A percentile compares a stretch with the other conserved stretches of the same genome.
Evolutionary conservation across 805 yeast genomes (phyloP).

Genomic region (Schizosaccharomyces japonicus): DNA sequence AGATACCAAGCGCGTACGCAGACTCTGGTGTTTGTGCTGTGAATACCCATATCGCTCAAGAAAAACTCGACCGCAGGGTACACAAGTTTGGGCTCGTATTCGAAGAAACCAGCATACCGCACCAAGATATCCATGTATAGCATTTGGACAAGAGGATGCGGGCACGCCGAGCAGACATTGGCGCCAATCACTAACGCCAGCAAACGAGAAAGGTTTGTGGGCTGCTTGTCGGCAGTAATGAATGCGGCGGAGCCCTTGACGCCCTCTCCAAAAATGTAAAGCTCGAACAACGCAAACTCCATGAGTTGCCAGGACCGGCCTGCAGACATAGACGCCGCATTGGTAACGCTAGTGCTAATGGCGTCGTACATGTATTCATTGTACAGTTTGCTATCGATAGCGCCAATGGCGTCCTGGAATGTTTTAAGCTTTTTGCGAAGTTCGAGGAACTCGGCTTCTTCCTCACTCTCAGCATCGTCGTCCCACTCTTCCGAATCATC

Average conservation of each 20-base stretch:
- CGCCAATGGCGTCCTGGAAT: conserved; percentile 63
- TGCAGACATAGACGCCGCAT: conserved; percentile 9
- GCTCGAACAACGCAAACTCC: conserved; percentile 69
- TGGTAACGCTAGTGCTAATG: neutral
- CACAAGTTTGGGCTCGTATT: conserved; percentile 23
- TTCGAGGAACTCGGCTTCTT: conserved; percentile 56
- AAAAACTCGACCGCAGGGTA: conserved; percentile 50
- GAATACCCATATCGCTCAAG: conserved; percentile 59
- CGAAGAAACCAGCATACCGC: conserved; percentile 47
- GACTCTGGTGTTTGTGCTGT: conserved; percentile 48
- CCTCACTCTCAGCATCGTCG: conserved; percentile 36
- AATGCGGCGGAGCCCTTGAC: conserved; percentile 15
- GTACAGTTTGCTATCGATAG: conserved; percentile 35
- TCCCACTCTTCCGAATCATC: conserved; percentile 48
- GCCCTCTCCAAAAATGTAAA: conserved; percentile 56
- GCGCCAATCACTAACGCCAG: conserved; percentile 28
- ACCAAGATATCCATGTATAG: conserved; percentile 66
- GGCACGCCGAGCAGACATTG: conserved; percentile 23
- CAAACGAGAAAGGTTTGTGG: conserved; percentile 42
- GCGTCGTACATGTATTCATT: conserved; percentile 30
- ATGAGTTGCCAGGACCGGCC: conserved; percentile 47
- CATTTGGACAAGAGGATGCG: conserved; percentile 64
- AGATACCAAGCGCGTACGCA: conserved; percentile 76
- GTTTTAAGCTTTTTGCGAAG: conserved; percentile 47
- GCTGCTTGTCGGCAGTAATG: conserved; percentile 45